Percentiles rank a stretch among this genome's conserved stretches.
Evolutionary conservation across 2,329 filamentous ascomycete species (phyloP).

Genomic region (Pseudopithomyces maydicus): DNA sequence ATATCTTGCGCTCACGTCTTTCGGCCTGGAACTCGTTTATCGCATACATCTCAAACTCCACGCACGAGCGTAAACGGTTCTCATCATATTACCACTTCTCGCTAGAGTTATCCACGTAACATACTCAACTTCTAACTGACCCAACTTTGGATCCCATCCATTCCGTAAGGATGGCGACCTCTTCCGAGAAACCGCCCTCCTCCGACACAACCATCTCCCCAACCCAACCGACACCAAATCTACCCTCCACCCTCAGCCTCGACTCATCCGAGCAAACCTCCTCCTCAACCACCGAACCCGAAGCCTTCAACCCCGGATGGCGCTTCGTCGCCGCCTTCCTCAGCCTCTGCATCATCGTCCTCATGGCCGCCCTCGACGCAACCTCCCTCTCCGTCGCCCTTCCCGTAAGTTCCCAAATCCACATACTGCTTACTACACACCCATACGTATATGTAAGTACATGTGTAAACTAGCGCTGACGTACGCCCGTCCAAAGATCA

Average conservation of each 20-base stretch:
- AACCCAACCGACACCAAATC: slow-evolving; percentile 14
- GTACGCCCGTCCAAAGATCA: slow-evolving; percentile 39
- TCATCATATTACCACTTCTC: too few relatives aligned
- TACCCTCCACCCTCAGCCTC: slow-evolving; percentile 6
- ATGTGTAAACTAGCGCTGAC: slow-evolving; percentile 13
- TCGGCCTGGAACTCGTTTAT: too few relatives aligned
- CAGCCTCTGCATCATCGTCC: slow-evolving; percentile 59
- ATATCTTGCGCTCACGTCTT: too few relatives aligned
- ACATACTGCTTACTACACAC: too few relatives aligned
- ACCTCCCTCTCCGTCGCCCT: slow-evolving; percentile 69
- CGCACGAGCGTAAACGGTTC: too few relatives aligned
- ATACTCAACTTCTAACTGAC: too few relatives aligned
- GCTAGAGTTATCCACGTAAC: too few relatives aligned
- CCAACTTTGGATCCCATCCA: background rate
- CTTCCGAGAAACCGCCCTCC: slow-evolving; percentile 14
- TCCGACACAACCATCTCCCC: background rate
- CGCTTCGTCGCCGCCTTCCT: slow-evolving; percentile 52
- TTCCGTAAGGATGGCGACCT: slow-evolving; percentile 7
- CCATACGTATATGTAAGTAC: too few relatives aligned
- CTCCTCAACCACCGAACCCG: slow-evolving; percentile 7
- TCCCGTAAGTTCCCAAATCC: slow-evolving; percentile 27
- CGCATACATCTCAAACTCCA: too few relatives aligned
- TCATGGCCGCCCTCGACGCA: slow-evolving; percentile 69
- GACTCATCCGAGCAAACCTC: slow-evolving; percentile 17
- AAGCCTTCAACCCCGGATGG: slow-evolving; percentile 39